A percentile compares a stretch with the other conserved stretches of the same genome.
phyloP scores from a whole-genome alignment of 139 green algal species.

The Tetratostichococcus sp. region DNA sequence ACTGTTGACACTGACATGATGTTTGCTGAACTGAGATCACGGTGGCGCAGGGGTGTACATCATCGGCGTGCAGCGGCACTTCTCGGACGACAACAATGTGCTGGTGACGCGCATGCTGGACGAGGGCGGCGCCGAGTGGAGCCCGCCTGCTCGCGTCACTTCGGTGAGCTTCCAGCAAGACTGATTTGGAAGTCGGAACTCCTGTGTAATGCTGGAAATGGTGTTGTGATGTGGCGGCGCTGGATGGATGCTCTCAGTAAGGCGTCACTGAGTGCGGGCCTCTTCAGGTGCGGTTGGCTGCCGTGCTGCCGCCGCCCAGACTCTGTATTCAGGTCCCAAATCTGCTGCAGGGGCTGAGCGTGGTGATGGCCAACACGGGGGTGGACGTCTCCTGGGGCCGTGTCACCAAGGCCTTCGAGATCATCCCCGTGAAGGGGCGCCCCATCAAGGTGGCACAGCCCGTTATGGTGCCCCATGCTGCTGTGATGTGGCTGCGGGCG shows the following conservation, averaged over 20 bases:
- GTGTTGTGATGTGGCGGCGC: no score
- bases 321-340: no score
- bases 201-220: no score
- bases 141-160: not conserved
- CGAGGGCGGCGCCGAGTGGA: not conserved
- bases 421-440: slow-evolving; percentile 8
- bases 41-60: slow-evolving; percentile 22
- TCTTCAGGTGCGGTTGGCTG: no score
- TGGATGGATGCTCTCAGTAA: no score
- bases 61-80: slow-evolving; percentile 25
- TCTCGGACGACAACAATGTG: slow-evolving; percentile 26
- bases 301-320: no score
- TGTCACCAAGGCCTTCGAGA: slow-evolving; percentile 28
- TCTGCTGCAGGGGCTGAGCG: slow-evolving; percentile 4
- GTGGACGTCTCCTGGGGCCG: slow-evolving; percentile 21
- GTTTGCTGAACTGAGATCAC: no score
- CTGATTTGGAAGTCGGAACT: no score
- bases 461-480: no score
- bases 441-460: not conserved
- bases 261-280: no score
- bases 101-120: slow-evolving; percentile 26
- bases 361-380: slow-evolving; percentile 21
- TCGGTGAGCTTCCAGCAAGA: not conserved
- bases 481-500: no score
- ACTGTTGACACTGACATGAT: no score